Evolutionary conservation across 2,329 filamentous ascomycete species (phyloP).

Genomic region (Biscogniauxia marginata): DNA sequence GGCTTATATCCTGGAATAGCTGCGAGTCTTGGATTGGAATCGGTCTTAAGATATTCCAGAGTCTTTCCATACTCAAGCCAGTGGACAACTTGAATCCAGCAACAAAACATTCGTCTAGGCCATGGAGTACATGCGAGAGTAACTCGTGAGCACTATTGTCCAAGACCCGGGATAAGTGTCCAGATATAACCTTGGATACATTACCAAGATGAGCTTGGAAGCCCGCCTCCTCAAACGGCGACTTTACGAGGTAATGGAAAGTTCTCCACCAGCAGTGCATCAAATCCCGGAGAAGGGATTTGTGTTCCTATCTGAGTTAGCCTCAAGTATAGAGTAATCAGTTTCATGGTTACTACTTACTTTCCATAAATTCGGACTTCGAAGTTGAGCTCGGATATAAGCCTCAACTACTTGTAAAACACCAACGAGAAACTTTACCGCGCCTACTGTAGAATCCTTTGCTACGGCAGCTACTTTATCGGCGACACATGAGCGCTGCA

Average conservation of each 20-base stretch:
- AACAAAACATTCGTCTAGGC: constrained; percentile 58
- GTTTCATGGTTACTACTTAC: constrained; percentile 20
- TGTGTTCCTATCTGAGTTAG: constrained; percentile 30
- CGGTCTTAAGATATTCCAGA: constrained; percentile 75
- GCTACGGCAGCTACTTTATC: constrained; percentile 54
- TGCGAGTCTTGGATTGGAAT: constrained; percentile 47
- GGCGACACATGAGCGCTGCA: constrained; percentile 59
- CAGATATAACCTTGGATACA: constrained; percentile 44
- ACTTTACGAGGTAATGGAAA: constrained; percentile 43
- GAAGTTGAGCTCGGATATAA: constrained; percentile 40
- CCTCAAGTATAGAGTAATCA: background rate
- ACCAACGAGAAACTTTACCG: constrained; percentile 50
- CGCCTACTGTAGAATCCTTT: constrained; percentile 59
- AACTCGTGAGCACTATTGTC: constrained; percentile 37
- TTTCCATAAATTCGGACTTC: constrained; percentile 30
- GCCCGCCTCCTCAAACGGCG: constrained; percentile 57
- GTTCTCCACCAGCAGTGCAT: constrained; percentile 57
- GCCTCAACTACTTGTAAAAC: constrained; percentile 41
- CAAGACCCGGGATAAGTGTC: constrained; percentile 26
- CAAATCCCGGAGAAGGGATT: constrained; percentile 38
- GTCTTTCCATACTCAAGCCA: constrained; percentile 73
- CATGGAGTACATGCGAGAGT: constrained; percentile 38
- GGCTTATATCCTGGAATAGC: constrained; percentile 45
- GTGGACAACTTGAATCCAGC: constrained; percentile 70
- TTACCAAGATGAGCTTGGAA: constrained; percentile 63